phyloP scores from a whole-genome alignment of 257 asterid genomes.

The Gynochthodes officinalis region DNA sequence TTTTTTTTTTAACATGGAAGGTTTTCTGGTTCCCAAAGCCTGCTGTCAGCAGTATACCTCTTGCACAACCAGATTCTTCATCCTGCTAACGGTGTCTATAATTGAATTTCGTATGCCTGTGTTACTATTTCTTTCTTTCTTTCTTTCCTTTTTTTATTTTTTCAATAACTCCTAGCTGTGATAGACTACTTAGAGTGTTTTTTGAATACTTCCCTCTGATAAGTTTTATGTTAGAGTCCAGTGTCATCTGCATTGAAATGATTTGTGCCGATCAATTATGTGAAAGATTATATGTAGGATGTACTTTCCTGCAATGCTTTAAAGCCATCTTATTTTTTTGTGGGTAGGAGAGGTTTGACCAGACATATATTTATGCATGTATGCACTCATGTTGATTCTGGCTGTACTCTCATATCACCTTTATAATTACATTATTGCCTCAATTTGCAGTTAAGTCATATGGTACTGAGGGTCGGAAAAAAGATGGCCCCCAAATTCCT shows the following conservation, averaged over 20 bases:
- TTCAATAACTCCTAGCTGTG: neutral
- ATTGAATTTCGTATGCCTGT: neutral
- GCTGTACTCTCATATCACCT: neutral
- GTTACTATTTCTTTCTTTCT: neutral
- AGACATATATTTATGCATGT: neutral
- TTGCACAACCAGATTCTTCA: neutral
- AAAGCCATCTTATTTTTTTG: neutral
- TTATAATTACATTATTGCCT: neutral
- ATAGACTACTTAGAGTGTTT: neutral
- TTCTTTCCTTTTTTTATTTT: too few species aligned
- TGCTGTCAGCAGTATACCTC: neutral
- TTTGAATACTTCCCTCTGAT: too few species aligned
- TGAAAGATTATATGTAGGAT: too few species aligned
- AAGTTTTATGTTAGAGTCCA: neutral
- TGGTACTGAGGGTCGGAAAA: slow-evolving; percentile 82
- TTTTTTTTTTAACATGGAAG: neutral
- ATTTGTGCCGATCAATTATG: neutral
- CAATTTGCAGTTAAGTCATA: slow-evolving; percentile 64
- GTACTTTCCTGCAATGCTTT: neutral
- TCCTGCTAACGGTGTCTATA: neutral
- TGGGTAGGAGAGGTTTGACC: neutral
- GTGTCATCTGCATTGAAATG: neutral
- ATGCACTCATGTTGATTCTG: neutral
- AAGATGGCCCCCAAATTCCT: slow-evolving; percentile 67
- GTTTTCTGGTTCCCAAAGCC: neutral